Percentiles rank a stretch among this genome's conserved stretches.
Conservation (phyloP, 2,329 filamentous ascomycete species). For the Monilinia vaccinii-corymbosi region DNA sequence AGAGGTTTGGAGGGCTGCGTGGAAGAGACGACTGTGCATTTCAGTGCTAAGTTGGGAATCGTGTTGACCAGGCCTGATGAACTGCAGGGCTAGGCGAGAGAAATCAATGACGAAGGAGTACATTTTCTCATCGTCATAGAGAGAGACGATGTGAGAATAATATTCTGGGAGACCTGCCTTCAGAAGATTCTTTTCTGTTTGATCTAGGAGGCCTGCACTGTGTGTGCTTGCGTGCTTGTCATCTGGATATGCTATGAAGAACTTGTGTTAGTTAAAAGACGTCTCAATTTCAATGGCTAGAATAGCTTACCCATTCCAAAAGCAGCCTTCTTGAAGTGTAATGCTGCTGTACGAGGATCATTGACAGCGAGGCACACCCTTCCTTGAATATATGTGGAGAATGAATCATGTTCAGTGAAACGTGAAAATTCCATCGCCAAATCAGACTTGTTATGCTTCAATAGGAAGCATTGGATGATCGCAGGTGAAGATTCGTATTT, state of each 20-base stretch:
- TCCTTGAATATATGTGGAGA: constrained; percentile 74
- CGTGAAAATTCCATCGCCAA: constrained; percentile 47
- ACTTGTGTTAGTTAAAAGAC: constrained; percentile 12
- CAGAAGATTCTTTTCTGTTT: constrained; percentile 60
- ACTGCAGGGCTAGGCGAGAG: constrained; percentile 64
- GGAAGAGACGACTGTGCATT: constrained; percentile 76
- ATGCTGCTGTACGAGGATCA: constrained; percentile 63
- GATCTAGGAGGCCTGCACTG: constrained; percentile 60
- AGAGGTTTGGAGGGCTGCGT: constrained; percentile 66
- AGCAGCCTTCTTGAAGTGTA: constrained; percentile 73
- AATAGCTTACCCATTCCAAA: constrained; percentile 64
- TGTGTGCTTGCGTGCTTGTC: constrained; percentile 36
- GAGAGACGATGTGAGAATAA: constrained; percentile 72
- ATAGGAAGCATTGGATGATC: constrained; percentile 52
- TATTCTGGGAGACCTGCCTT: constrained; percentile 73
- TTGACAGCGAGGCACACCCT: constrained; percentile 66
- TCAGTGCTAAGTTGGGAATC: constrained; percentile 46
- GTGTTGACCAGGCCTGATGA: constrained; percentile 28
- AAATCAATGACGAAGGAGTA: constrained; percentile 81
- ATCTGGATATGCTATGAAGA: constrained; percentile 20
- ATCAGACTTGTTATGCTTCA: constrained; percentile 51
- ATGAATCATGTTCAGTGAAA: constrained; percentile 49
- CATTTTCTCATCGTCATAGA: constrained; percentile 71
- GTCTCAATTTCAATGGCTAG: too few relatives aligned
- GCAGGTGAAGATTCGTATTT: constrained; percentile 55